phyloP scores from a whole-genome alignment of 257 asterid genomes.

The Misopates orontium region DNA sequence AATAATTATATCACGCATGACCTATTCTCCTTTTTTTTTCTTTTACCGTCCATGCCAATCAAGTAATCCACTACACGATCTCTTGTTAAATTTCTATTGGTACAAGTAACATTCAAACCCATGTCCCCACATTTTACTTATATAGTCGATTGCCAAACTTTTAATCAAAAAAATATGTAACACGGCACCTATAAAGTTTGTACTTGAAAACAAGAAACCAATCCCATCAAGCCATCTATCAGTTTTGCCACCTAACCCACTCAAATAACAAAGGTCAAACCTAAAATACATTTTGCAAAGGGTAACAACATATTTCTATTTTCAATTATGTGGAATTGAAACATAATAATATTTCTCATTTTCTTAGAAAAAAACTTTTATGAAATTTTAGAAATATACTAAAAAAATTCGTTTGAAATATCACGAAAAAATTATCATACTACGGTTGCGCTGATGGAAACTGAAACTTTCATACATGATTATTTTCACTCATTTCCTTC shows the following conservation, averaged over 20 bases:
- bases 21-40: not conserved
- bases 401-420: no score
- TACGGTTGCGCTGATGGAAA: no score
- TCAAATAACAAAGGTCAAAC: constrained; percentile 5
- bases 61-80: constrained; percentile 20
- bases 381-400: no score
- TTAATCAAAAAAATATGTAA: constrained; percentile 21
- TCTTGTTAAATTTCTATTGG: constrained; percentile 34
- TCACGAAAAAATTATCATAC: no score
- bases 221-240: constrained; percentile 25
- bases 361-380: no score
- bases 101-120: constrained; percentile 16
- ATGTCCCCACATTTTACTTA: constrained; percentile 24
- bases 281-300: not conserved
- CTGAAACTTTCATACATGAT: no score
- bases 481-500: constrained; percentile 13
- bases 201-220: constrained; percentile 17
- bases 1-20: not conserved
- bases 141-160: constrained; percentile 17
- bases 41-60: constrained; percentile 16
- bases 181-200: constrained; percentile 24
- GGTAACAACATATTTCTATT: no score
- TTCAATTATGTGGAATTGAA: no score
- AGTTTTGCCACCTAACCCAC: constrained; percentile 18
- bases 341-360: no score